These are phyloP conservation scores for Teratosphaeria viscida DNA, from an alignment of 2,329 filamentous ascomycete species.

Conservation along the genomic window DNA sequence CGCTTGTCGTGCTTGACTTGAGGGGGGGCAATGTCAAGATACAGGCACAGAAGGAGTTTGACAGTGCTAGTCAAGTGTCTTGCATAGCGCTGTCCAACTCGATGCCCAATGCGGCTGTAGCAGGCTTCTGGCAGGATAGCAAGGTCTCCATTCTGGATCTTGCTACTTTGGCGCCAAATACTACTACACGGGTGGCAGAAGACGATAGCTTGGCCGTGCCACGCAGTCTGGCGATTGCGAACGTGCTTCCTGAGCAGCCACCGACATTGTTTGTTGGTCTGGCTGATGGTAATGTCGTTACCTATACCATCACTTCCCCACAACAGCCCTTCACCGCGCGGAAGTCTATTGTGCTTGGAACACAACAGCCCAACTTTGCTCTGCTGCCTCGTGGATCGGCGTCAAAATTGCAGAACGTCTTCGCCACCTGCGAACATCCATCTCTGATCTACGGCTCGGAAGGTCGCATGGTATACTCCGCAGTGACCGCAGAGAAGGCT, in stretches of 20 bases:
- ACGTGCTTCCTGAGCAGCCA: slow-evolving; percentile 55
- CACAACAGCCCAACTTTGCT: slow-evolving; percentile 72
- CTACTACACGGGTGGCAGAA: slow-evolving; percentile 46
- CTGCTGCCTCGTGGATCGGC: slow-evolving; percentile 50
- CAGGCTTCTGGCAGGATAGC: slow-evolving; percentile 82
- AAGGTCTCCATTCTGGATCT: slow-evolving; percentile 65
- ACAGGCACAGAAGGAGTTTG: slow-evolving; percentile 50
- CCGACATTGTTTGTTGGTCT: slow-evolving; percentile 81
- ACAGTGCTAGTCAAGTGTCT: slow-evolving; percentile 65
- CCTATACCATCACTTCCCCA: slow-evolving; percentile 57
- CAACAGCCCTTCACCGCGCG: slow-evolving; percentile 55
- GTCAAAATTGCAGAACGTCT: slow-evolving; percentile 51
- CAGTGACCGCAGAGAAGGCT: slow-evolving; percentile 80
- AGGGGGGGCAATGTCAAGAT: slow-evolving; percentile 45
- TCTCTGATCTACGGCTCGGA: slow-evolving; percentile 87
- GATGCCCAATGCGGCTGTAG: slow-evolving; percentile 56
- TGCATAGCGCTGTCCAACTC: slow-evolving; percentile 66
- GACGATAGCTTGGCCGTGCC: slow-evolving; percentile 63
- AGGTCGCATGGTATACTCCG: slow-evolving; percentile 81
- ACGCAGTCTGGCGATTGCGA: slow-evolving; percentile 67
- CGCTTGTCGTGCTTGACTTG: slow-evolving; percentile 55
- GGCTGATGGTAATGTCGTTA: slow-evolving; percentile 84
- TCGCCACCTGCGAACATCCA: slow-evolving; percentile 88
- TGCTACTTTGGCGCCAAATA: slow-evolving; percentile 49
- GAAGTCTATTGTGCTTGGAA: slow-evolving; percentile 76